These are phyloP conservation scores for Termitomyces bulborhizus DNA, from an alignment of 768 basidiomycete genomes.

Conservation along the genomic window DNA sequence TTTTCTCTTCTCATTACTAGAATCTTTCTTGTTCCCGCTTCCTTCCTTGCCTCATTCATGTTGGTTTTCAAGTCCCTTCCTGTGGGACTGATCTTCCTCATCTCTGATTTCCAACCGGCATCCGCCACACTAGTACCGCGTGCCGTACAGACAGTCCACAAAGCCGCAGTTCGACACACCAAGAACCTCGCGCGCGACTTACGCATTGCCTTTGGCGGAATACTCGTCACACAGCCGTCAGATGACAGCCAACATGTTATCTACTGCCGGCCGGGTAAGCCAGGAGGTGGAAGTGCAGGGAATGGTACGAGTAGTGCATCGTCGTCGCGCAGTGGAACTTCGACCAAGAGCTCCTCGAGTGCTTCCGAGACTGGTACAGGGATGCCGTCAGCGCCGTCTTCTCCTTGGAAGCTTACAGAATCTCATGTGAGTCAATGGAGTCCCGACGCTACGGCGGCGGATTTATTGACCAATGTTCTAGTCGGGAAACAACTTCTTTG, in stretches of 20 bases:
- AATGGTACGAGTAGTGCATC: conserved; percentile 5
- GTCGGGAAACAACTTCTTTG: conserved; percentile 72
- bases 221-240: conserved; percentile 36
- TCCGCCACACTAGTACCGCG: conserved; percentile 31
- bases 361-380: conserved; percentile 13
- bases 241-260: conserved; percentile 23
- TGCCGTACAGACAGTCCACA: conserved; percentile 43
- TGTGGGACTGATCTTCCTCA: conserved; percentile 29
- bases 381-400: conserved; percentile 25
- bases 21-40: conserved; percentile 10
- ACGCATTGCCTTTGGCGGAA: conserved; percentile 53
- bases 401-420: conserved; percentile 55
- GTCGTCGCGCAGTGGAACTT: conserved; percentile 3
- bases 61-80: conserved; percentile 25
- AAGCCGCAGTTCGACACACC: conserved; percentile 50
- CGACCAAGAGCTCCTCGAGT: conserved; percentile 15
- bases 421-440: conserved; percentile 40
- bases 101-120: conserved; percentile 21
- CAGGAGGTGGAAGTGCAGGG: conserved; percentile 17
- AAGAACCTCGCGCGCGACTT: conserved; percentile 62
- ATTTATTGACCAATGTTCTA: conserved; percentile 17
- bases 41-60: conserved; percentile 5
- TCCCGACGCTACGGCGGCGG: background rate
- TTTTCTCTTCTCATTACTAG: conserved; percentile 14
- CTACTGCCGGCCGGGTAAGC: conserved; percentile 37